Evolutionary conservation across 768 basidiomycete species (phyloP).

Genomic region (Rhizopogon vinicolor): DNA sequence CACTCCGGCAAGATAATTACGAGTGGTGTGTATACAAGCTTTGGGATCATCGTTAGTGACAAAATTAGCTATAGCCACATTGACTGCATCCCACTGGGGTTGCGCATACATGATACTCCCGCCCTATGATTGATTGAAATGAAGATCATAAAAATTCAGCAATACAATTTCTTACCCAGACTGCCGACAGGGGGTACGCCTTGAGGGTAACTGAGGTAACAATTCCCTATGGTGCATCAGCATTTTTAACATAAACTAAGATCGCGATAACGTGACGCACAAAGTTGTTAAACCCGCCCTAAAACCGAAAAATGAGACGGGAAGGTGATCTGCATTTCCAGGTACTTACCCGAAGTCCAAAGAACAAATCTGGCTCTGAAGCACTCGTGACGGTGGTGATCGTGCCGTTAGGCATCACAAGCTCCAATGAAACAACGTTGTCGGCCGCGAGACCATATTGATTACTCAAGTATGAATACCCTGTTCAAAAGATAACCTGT

Average conservation of each 20-base stretch:
- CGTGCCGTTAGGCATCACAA: conserved; percentile 54
- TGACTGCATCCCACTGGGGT: conserved; percentile 13
- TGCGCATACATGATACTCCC: conserved; percentile 34
- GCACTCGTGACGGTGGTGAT: conserved; percentile 29
- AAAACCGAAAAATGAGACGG: background rate
- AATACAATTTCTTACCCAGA: conserved; percentile 40
- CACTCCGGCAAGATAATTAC: conserved; percentile 32
- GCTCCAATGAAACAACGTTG: conserved; percentile 48
- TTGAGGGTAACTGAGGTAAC: conserved; percentile 54
- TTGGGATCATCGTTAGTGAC: conserved; percentile 21
- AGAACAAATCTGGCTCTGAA: conserved; percentile 38
- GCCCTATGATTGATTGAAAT: conserved; percentile 33
- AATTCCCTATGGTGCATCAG: conserved; percentile 41
- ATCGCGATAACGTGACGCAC: conserved; percentile 19
- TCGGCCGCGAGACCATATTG: conserved; percentile 55
- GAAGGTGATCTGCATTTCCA: conserved; percentile 10
- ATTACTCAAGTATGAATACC: conserved; percentile 63
- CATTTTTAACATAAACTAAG: conserved; percentile 23
- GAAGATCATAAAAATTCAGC: conserved; percentile 19
- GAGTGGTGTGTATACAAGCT: conserved; percentile 32
- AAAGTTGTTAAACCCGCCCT: conserved; percentile 68
- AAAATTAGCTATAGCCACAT: conserved; percentile 20
- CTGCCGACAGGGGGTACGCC: conserved; percentile 45
- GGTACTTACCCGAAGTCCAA: conserved; percentile 34
- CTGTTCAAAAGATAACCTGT: conserved; percentile 20